Evolutionary conservation across 225 moss, liverwort and hornwort species (phyloP).

Genomic region (Marchantia paleacea): DNA sequence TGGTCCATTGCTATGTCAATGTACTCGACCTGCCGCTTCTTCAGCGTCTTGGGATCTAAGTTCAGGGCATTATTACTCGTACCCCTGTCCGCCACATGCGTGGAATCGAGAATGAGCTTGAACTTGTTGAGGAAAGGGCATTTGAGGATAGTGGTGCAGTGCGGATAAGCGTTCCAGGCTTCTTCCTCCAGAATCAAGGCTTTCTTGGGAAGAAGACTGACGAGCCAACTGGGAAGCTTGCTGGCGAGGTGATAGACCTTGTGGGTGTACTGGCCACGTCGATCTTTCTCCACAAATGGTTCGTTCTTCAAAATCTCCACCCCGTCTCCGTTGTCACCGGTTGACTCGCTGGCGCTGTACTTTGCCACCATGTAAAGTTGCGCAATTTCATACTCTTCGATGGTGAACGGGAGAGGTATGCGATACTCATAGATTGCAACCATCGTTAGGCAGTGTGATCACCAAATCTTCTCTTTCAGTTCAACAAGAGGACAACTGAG

Average conservation of each 20-base stretch:
- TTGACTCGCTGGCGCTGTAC: conserved; percentile 90
- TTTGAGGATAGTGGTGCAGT: conserved; percentile 71
- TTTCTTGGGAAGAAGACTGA: conserved; percentile 87
- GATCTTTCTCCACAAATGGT: conserved; percentile 69
- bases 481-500: neutral
- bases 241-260: conserved; percentile 93
- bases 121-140: conserved; percentile 83
- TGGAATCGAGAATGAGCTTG: conserved; percentile 73
- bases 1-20: conserved; percentile 95
- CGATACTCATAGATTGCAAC: conserved; percentile 45
- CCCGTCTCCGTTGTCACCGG: conserved; percentile 87
- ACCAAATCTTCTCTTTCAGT: neutral
- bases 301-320: conserved; percentile 91
- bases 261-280: conserved; percentile 84
- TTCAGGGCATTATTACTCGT: conserved; percentile 68
- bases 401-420: conserved; percentile 69
- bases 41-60: conserved; percentile 73
- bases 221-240: conserved; percentile 93
- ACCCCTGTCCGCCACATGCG: conserved; percentile 68
- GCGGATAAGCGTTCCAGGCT: conserved; percentile 93
- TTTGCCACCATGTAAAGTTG: conserved; percentile 97
- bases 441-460: conserved; percentile 1
- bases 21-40: conserved; percentile 90
- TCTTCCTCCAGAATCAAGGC: conserved; percentile 92
- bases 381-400: conserved; percentile 86